Base-by-base conservation (phyloP, 1,139 yeast species). In the Scheffersomyces quercinus region DNA sequence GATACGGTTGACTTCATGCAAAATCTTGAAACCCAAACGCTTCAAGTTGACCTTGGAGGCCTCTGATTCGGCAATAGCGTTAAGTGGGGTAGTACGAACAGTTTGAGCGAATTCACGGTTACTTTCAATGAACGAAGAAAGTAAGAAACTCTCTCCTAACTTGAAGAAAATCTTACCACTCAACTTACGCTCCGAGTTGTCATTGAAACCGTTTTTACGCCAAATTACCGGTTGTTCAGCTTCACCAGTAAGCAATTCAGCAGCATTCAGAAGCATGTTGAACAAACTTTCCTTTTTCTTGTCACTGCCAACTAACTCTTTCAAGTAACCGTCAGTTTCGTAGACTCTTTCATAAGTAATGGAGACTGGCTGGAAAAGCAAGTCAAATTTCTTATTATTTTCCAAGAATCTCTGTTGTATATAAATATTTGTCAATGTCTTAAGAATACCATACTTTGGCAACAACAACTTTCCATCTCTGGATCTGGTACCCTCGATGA, bases 301-400 rank as follows among this genome's bases (percentile, higher is more conserved):
- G 54, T 82, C 86, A 43, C 71, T 69, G 14, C 88, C 88, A 46
- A 79, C 69, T 46, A 82, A 68, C 57, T 82, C 88, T 37, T 77
- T 73, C 40, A 82, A 77, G 55, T 81, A 82, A 3, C 83, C 77
- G 53, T 82, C 85, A 6, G 84, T 78, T 57, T 82, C 88, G 42
- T 82, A 81, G n/a, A 82, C 82, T 49, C 84, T 72, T 60, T 82
- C 88, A 54, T 82, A 82, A 44, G 82, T 81, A 16, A 84, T 79
- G 15, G 84, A 70, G 4, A 82, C 70, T 0, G 88, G 88, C 48
- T 79, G 81, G 38, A 82, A 64, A 62, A 67, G 49, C 57, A 73
- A 49, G 53, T 74, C 74, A 38, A 72, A 72, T 2, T 73, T 62
- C 11, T 66, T 51, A 48, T 77, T 81, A n/a, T 70, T 66, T 10